phyloP scores from a whole-genome alignment of 768 basidiomycete genomes.

The Hypholoma sublateritium region DNA sequence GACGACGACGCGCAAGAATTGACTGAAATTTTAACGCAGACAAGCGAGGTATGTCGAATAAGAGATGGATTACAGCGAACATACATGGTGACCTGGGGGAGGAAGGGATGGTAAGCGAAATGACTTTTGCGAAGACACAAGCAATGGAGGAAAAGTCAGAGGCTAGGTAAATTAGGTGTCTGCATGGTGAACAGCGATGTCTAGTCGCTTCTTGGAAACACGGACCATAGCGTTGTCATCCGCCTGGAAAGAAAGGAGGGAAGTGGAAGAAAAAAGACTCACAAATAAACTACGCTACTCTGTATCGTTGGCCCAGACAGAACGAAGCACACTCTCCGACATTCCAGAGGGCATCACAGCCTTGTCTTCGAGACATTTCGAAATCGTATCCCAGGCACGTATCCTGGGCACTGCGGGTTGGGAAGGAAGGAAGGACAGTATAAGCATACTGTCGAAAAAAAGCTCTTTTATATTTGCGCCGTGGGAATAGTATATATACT shows the following conservation, averaged over 20 bases:
- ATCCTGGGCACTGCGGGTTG: too few relatives aligned
- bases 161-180: conserved; percentile 65
- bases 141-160: conserved; percentile 49
- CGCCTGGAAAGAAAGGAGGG: conserved; percentile 22
- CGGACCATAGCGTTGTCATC: conserved; percentile 93
- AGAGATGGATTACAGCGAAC: neutral
- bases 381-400: too few relatives aligned
- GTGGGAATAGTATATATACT: too few relatives aligned
- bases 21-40: neutral
- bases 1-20: neutral
- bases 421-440: too few relatives aligned
- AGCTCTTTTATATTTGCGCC: too few relatives aligned
- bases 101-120: neutral
- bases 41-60: neutral
- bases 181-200: conserved; percentile 81
- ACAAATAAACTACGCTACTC: conserved; percentile 6
- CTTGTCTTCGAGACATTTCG: too few relatives aligned
- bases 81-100: neutral
- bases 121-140: neutral
- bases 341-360: too few relatives aligned
- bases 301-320: neutral
- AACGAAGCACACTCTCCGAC: too few relatives aligned
- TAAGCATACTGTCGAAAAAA: too few relatives aligned
- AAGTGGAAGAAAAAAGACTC: conserved; percentile 11
- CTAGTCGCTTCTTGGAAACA: conserved; percentile 96